Base-by-base conservation (phyloP, 768 basidiomycete species). In the Mrakia blollopis region DNA sequence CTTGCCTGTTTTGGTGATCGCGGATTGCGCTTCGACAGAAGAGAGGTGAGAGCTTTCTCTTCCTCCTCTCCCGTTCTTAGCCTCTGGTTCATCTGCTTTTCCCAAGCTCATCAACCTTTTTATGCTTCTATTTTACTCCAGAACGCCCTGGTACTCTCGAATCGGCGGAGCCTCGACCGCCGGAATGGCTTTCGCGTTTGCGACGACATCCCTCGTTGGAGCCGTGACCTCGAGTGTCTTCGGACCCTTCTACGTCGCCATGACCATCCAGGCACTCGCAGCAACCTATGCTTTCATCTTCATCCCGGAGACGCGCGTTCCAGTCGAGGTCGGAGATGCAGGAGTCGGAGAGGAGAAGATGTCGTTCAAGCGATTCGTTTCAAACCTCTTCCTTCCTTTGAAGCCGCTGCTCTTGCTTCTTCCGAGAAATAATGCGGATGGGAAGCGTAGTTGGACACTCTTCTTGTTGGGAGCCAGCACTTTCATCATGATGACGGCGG, bases 121-220 rank as follows among this genome's bases (percentile, higher is more conserved):
- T n/a, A n/a, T n/a, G n/a, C n/a, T n/a, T n/a, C n/a, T 30, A 0
- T 37, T 10, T 32, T 9, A 6, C 32, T 14, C 7, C 30, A 63
- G 62, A 25, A 63, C 62, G 3, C 62, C 62, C 30, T 63, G 62
- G 62, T 63, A 63, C 62, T 63, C 62, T 3, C 62, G 62, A 32
- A 30, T 63, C 62, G 35, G 30, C 14, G 62, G 10, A 6, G 32
- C 62, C 3, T 21, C 30, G 10, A 32, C 30, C 0, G 13, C 21
- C 7, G 62, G 62, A 10, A 32, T 63, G 13, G 62, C 30, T 9
- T 10, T 63, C 32, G 62, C 62, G 8, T 32, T 63, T 13, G 32
- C 25, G 1, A 14, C 62, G 1, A 63, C 62, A 5, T 13, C 8
- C 7, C 30, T 37, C 62, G 30, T 63, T 32, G 18, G 32, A 6